A percentile compares a stretch with the other conserved stretches of the same genome.
These are phyloP conservation scores for Amauroascus verrucosus DNA, from an alignment of 2,329 filamentous ascomycete species.

Conservation along the genomic window DNA sequence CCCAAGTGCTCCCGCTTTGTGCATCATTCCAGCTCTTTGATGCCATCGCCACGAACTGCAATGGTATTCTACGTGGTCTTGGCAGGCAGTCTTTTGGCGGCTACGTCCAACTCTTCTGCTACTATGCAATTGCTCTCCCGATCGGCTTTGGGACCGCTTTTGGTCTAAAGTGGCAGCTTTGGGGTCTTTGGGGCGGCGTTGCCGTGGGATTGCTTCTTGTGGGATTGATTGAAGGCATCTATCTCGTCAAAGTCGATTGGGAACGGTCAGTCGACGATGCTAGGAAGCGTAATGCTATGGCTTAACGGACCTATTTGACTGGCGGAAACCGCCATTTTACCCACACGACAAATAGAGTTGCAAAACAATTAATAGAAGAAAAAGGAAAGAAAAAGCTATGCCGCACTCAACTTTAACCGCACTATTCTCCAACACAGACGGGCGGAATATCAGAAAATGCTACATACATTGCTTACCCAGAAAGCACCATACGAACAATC, in stretches of 20 bases:
- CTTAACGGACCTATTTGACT: constrained; percentile 18
- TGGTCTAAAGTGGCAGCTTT: constrained; percentile 62
- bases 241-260: constrained; percentile 48
- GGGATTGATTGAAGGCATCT: constrained; percentile 45
- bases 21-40: constrained; percentile 89
- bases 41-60: constrained; percentile 64
- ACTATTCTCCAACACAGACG: too few species aligned
- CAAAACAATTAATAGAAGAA: too few species aligned
- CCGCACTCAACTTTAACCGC: too few species aligned
- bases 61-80: constrained; percentile 75
- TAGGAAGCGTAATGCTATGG: constrained; percentile 43
- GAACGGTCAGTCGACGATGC: constrained; percentile 52
- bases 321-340: too few species aligned
- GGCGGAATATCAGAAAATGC: too few species aligned
- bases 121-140: constrained; percentile 78
- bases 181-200: constrained; percentile 72
- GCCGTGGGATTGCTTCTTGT: constrained; percentile 58
- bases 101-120: constrained; percentile 74
- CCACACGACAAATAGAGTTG: too few species aligned
- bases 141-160: constrained; percentile 72
- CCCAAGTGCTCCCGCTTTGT: constrained; percentile 63
- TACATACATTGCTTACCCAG: too few species aligned
- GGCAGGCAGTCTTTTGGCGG: constrained; percentile 84
- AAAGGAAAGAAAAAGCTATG: too few species aligned
- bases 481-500: too few species aligned